A percentile compares a stretch with the other conserved stretches of the same genome.
Evolutionary conservation across 1,284 basidiomycete genomes (phyloP).

Genomic region (Leccinum subrobustum): DNA sequence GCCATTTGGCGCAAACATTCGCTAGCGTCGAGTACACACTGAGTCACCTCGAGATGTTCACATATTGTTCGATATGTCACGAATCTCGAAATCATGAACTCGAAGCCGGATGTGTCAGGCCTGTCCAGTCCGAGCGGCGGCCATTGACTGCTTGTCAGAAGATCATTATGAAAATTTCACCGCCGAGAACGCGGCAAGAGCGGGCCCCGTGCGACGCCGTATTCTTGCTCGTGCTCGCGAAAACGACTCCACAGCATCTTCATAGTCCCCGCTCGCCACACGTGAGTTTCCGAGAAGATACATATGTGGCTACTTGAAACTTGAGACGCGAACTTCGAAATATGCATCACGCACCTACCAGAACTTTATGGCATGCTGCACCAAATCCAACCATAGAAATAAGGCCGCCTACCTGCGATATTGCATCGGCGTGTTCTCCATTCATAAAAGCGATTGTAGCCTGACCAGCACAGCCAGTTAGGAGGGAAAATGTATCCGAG

Average conservation of each 20-base stretch:
- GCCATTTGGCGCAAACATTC: too few species aligned
- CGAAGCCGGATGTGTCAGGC: neutral
- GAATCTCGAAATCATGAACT: constrained; percentile 1
- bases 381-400: neutral
- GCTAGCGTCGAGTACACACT: too few species aligned
- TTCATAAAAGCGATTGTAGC: neutral
- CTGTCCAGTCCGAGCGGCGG: neutral
- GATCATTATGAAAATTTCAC: too few species aligned
- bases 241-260: neutral
- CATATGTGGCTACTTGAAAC: neutral
- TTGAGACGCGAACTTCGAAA: neutral
- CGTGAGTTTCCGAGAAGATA: neutral
- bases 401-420: neutral
- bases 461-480: neutral
- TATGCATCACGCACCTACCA: neutral
- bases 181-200: neutral
- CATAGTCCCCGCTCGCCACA: neutral
- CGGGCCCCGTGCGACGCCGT: too few species aligned
- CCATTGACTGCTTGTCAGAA: too few species aligned
- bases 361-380: neutral
- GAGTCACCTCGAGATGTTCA: neutral
- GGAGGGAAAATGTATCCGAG: too few species aligned
- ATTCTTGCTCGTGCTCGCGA: neutral
- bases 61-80: constrained; percentile 3
- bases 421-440: neutral